Base-by-base conservation (phyloP, 306 rosid species). In the Cyamopsis tetragonoloba region DNA sequence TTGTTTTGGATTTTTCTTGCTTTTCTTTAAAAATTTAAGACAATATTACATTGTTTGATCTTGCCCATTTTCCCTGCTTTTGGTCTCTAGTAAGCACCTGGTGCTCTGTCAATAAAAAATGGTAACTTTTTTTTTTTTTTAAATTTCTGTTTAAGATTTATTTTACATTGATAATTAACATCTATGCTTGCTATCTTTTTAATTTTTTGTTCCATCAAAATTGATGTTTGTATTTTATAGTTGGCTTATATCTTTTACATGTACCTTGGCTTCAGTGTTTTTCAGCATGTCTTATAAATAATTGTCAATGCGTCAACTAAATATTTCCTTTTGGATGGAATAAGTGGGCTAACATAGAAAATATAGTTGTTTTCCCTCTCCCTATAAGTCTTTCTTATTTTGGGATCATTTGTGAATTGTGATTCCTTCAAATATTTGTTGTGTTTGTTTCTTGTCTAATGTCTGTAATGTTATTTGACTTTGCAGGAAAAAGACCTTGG, bases 401-500 rank as follows among this genome's bases (percentile, higher is more conserved):
- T 14, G n/a, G 46, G 30, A 39, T 53, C 9, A 37, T 70, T 54
- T 37, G 49, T 7, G 30, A 13, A 44, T n/a, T n/a, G n/a, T 47
- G n/a, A n/a, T n/a, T n/a, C 15, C 19, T 46, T 46, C 12, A 57
- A 58, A 49, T 8, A 9, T 17, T 17, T 62, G n/a, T 48, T 32
- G 31, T 73, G 38, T 34, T 74, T 74, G 72, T 59, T 79, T 76
- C 46, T 1, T 11, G 42, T 76, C 53, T 24, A 22, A 20, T 18
- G 43, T 63, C 22, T 79, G 60, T 26, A 28, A 75, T 69, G 41
- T 12, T 23, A 39, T 73, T 12, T 35, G 43, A 39, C 43, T 71
- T 76, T 74, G 80, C 83, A 95, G 99, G 99, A 19, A 95, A 95
- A 79, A 88, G 99, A 72, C 99, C 99, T 18, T 82, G 99, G 78